Base-by-base conservation (phyloP, 495 filamentous ascomycete species). In the Pseudoneurospora amorphoporcata region DNA sequence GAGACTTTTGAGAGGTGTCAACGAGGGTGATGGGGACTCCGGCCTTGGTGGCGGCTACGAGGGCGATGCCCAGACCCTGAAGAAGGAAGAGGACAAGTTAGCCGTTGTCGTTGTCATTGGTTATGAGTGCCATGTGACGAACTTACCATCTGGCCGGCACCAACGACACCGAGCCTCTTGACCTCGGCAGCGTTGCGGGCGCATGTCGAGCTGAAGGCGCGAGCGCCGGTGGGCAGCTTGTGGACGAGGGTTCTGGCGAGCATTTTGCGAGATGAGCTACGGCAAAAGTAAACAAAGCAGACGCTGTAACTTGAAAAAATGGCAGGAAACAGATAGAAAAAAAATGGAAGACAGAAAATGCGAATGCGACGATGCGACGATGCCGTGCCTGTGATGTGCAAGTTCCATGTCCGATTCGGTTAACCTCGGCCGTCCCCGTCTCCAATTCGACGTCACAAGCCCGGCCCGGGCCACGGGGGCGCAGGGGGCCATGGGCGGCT, bases 41-140 rank as follows among this genome's bases (percentile, higher is more conserved):
- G 38, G 94, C 95, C 83, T 87, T 94, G 73, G 91, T 90, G 61
- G 95, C 93, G 68, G 96, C 96, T 23, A 98, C 95, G 37, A 99
- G 87, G 16, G 95, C 96, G 79, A 99, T 98, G 69, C 96, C 96
- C 69, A 99, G 85, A 73, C 96, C 95, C 95, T 98, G 76, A n/a
- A 47, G 69, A 32, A 68, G 58, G 32, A 43, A 58, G 14, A 70
- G 29, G 7, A 65, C 40, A 29, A 38, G 40, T 70, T 35, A 58
- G 43, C 32, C 9, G 4, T 12, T 14, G 14, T 32, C 29, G 58
- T 39, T 10, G 7, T 40, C 53, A 19, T 8, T 72, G 41, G 39
- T 2, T 2, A 35, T 65, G 69, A 68, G n/a, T 38, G 39, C 40
- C n/a, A 61, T 37, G 53, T 42, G 70, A 69, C 10, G 70, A 68